phyloP scores from a whole-genome alignment of 2,329 filamentous ascomycete species.

The Diaporthe ampelina region DNA sequence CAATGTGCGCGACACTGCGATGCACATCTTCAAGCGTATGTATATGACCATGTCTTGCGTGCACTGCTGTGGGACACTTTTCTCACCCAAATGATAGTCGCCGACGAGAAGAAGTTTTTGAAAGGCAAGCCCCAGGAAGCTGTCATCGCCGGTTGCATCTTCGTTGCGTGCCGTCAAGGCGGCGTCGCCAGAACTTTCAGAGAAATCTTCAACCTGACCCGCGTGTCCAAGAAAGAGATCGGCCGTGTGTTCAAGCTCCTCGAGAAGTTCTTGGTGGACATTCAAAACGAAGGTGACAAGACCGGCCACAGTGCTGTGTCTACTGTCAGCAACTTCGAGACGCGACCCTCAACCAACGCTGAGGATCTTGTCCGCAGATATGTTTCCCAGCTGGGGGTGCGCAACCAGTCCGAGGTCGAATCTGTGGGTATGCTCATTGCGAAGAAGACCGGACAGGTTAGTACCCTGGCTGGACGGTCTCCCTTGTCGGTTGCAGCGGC shows the following conservation, averaged over 20 bases:
- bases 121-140: constrained; percentile 96
- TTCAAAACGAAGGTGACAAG: constrained; percentile 73
- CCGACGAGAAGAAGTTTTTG: constrained; percentile 92
- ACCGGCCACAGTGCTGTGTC: constrained; percentile 63
- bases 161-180: constrained; percentile 95
- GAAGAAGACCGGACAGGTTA: constrained; percentile 80
- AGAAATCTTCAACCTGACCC: constrained; percentile 93
- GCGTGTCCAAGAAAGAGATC: constrained; percentile 97
- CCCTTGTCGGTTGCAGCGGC: constrained; percentile 94
- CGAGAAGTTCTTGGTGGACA: constrained; percentile 86
- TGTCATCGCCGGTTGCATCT: constrained; percentile 96
- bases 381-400: constrained; percentile 84
- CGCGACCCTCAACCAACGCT: constrained; percentile 82
- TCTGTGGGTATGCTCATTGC: constrained; percentile 86
- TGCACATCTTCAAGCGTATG: constrained; percentile 87
- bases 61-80: neutral
- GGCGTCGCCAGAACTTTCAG: constrained; percentile 90
- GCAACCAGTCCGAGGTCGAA: constrained; percentile 79
- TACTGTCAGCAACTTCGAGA: constrained; percentile 78
- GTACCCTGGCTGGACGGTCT: constrained; percentile 90
- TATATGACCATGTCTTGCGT: neutral
- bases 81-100: constrained; percentile 57
- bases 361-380: constrained; percentile 90
- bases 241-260: constrained; percentile 94
- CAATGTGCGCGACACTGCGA: constrained; percentile 88